phyloP scores from a whole-genome alignment of 2,329 filamentous ascomycete species.

The Cladosporium sp. region DNA sequence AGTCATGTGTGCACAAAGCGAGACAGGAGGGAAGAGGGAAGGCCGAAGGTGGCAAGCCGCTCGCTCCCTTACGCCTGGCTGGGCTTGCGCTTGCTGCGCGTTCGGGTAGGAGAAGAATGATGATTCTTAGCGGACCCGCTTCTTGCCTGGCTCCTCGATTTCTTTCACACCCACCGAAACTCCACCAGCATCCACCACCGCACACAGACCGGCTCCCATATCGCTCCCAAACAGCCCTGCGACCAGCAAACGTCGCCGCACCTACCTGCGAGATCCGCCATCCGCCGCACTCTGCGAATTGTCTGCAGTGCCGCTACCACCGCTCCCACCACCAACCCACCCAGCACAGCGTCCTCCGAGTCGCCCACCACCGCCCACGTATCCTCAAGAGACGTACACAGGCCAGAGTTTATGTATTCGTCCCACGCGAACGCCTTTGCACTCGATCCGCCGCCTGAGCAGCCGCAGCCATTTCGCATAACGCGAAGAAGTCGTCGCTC shows the following conservation, averaged over 20 bases:
- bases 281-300: conserved; percentile 6
- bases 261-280: conserved; percentile 10
- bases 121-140: not conserved
- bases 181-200: not conserved
- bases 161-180: not conserved
- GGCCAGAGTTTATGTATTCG: conserved; percentile 89
- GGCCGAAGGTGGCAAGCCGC: not conserved
- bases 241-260: conserved; percentile 9
- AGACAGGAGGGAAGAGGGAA: not conserved
- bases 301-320: conserved; percentile 3
- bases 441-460: conserved; percentile 90
- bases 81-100: not conserved
- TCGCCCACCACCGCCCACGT: conserved; percentile 13
- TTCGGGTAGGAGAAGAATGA: not conserved
- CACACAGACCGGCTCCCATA: not conserved
- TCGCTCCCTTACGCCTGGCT: not conserved
- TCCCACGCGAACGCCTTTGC: conserved; percentile 90
- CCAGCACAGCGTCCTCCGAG: conserved; percentile 13
- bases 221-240: conserved; percentile 6
- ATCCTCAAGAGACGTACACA: conserved; percentile 10
- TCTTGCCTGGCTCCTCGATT: not conserved
- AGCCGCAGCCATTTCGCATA: conserved; percentile 89
- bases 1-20: not conserved
- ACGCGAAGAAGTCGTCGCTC: conserved; percentile 82
- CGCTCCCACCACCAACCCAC: conserved; percentile 12